Evolutionary conservation across 2,329 filamentous ascomycete genomes (phyloP), one percentile per base, ranked within the genome.

Genomic region (Neocatenulostroma microsporum): DNA sequence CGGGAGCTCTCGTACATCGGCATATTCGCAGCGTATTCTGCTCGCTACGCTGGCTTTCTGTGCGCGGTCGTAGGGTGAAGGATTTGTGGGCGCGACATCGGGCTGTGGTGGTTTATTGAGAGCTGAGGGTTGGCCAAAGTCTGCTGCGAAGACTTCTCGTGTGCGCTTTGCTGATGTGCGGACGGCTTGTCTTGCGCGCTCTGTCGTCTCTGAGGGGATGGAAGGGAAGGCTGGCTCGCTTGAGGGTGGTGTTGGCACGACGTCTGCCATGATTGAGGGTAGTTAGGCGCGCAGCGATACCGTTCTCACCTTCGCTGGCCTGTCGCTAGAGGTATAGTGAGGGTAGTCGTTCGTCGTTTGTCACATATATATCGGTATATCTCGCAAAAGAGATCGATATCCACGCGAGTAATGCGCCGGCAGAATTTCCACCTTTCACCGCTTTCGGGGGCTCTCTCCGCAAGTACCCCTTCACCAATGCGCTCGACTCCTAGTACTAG

Each of bases 1-100:
- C 5, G 88, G 88, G 3, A 95, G 72, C 44, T 82, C 80, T 56
- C 78, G 76, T 15, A 91, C 80, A 54, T 80, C 69, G 50, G 79
- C 74, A 62, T 94, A 95, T 66, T 95, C 87, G 54, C 69, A 70
- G 36, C 72, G 70, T 55, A 84, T 77, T 31, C 80, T 75, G 36
- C 71, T 62, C 20, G 72, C 64, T 29, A 79, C 64, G 34, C 66
- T 64, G 30, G 67, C 58, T 44, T 61, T 60, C 40, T 70, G 64
- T 29, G 67, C 62, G 33, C 60, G 53, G 10, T 68, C 61, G 24
- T 55, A 54, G 4, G 66, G 61, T 30, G 67, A 63, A 20, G 64
- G 61, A 13, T 67, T 63, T 18, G 66, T 57, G 6, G 68, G 62
- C 31, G 66, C 62, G 38, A 66, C 60, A 3, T 63, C 58, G 30